Percentiles rank a stretch among this genome's conserved stretches.
Conservation (phyloP, 1,284 basidiomycete species). For the Cryptococcus maquisensis region DNA sequence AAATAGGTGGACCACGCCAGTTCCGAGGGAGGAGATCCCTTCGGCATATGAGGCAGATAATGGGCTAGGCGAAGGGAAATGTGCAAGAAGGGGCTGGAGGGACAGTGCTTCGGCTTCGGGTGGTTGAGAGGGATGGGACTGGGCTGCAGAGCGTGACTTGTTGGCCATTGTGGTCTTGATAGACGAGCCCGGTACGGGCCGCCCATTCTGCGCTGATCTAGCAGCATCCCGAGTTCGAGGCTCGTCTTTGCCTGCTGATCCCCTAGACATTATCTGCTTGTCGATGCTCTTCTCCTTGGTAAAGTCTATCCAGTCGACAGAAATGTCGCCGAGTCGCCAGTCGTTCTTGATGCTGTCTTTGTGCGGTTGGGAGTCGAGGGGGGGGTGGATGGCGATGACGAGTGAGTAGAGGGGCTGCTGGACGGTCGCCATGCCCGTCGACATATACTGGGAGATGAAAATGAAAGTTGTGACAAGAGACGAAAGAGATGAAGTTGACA, state of each 20-base stretch:
- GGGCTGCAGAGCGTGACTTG: neutral
- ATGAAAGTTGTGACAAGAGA: neutral
- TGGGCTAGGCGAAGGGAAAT: constrained; percentile 41
- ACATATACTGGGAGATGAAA: neutral
- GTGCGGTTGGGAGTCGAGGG: neutral
- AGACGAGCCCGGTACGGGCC: neutral
- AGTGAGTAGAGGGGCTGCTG: constrained; percentile 25
- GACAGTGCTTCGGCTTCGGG: constrained; percentile 28
- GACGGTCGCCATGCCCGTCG: no score
- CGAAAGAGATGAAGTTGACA: neutral
- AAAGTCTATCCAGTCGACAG: constrained; percentile 46
- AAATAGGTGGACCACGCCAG: constrained; percentile 50
- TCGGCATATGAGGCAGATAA: constrained; percentile 33
- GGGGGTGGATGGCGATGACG: constrained; percentile 31
- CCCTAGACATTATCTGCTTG: neutral
- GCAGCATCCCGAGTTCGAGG: neutral
- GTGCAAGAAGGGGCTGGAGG: constrained; percentile 43
- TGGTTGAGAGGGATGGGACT: neutral
- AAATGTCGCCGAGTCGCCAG: constrained; percentile 42
- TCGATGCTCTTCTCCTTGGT: constrained; percentile 42
- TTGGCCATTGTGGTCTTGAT: no score
- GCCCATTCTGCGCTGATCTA: neutral
- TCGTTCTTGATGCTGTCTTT: constrained; percentile 14
- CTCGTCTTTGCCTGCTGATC: neutral
- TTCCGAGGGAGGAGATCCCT: constrained; percentile 44